Conservation (phyloP, 1,284 basidiomycete genomes). For the Ustilago trichophora region DNA sequence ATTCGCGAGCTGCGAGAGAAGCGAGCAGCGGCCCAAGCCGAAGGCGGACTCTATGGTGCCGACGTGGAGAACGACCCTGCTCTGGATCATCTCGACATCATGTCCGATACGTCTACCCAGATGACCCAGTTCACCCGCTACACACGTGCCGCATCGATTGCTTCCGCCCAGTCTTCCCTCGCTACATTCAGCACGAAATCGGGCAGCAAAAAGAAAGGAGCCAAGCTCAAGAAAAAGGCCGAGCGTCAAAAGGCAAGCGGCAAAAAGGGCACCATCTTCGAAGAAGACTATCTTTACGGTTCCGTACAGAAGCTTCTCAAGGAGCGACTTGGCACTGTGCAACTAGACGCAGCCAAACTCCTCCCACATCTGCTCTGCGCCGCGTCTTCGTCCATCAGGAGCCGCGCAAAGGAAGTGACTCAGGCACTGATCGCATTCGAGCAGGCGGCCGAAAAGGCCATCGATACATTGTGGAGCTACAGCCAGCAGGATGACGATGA, state of each 20-base stretch:
- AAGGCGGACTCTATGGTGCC: slow-evolving; percentile 58
- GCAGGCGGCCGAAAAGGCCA: slow-evolving; percentile 10
- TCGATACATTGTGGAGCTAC: slow-evolving; percentile 32
- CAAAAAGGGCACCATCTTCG: slow-evolving; percentile 92
- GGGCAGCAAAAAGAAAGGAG: slow-evolving; percentile 38
- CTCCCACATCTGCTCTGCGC: slow-evolving; percentile 47
- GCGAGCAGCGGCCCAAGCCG: slow-evolving; percentile 76
- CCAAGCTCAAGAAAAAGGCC: slow-evolving; percentile 73
- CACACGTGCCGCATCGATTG: slow-evolving; percentile 76
- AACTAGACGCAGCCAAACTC: slow-evolving; percentile 36
- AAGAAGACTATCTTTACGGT: slow-evolving; percentile 92
- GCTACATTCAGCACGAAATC: slow-evolving; percentile 42
- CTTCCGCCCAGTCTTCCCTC: slow-evolving; percentile 42
- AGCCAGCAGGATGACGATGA: slow-evolving; percentile 35
- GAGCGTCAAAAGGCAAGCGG: slow-evolving; percentile 83
- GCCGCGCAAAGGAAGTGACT: slow-evolving; percentile 27
- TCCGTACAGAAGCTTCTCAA: slow-evolving; percentile 80
- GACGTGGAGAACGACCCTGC: slow-evolving; percentile 70
- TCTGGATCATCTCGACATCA: slow-evolving; percentile 89
- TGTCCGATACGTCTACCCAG: slow-evolving; percentile 90
- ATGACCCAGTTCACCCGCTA: slow-evolving; percentile 93
- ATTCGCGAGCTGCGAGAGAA: slow-evolving; percentile 80
- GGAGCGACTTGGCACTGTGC: slow-evolving; percentile 49
- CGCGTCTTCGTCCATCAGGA: slow-evolving; percentile 11
- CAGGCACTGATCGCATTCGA: slow-evolving; percentile 42